Evolutionary conservation across 1,139 yeast genomes (phyloP), one percentile per base, ranked within the genome.

Genomic region (Pichia sp.): DNA sequence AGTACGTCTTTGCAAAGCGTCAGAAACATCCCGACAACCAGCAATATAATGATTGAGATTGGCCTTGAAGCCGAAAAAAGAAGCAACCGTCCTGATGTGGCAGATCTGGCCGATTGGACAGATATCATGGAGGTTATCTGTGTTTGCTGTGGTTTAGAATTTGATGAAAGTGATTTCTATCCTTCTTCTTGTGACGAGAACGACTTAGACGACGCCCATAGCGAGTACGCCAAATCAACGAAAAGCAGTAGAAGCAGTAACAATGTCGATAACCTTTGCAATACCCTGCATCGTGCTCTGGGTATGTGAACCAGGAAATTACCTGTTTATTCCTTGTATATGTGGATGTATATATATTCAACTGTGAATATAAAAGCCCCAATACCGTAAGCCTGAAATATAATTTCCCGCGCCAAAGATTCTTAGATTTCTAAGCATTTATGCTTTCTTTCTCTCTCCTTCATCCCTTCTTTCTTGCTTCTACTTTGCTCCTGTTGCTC

Each of bases 111-210:
- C 3, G 58, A 57, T 6, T 70, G 72, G 72, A 69, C 67, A 31
- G 70, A 68, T 45, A 67, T 63, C 1, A 70, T 70, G 72, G 72
- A 68, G 49, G 64, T 63, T 1, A 62, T 70, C 4, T 70, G 72
- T 53, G 54, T 54, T 6, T 50, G 54, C n/a, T 61, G 67, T 42
- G 69, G 67, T 1, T 54, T 69, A 15, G 72, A 69, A 41, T 69
- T 69, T 59, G 71, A 68, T 45, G 69, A 67, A 13, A 63, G 66
- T 49, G 72, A 68, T 53, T 68, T 67, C 51, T 67, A 63, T 30
- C 48, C 55, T 30, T 56, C 60, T n/a, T 54, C 62, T 1, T 59
- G 56, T 44, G 62, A 61, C 5, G 61, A 54, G n/a, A 53, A 47
- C 16, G 51, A 46, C n/a, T 23, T 23, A 23, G 26, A 23, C 26